Evolutionary conservation across 257 asterid genomes (phyloP), one percentile per base, ranked within the genome.

Genomic region (Salvia rosmarinus): DNA sequence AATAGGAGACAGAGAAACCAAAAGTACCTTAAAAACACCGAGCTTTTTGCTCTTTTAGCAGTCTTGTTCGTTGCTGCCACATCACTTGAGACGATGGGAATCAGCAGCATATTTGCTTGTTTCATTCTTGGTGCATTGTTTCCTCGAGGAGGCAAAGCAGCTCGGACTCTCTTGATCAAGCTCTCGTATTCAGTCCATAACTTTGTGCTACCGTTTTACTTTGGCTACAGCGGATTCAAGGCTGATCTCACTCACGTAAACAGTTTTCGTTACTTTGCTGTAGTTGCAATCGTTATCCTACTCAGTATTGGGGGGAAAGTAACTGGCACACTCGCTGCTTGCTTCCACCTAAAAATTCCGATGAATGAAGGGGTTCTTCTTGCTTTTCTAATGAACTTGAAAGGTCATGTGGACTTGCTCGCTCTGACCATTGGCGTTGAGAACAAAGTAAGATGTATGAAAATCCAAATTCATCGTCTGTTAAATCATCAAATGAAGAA

Each of bases 271-370:
- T 84, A 76, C 77, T 81, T 88, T 35, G 73, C 69, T 21, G 62
- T 87, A 1, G 87, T 90, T 60, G 83, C 81, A 12, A 72, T 95
- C 4, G 75, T 91, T 71, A 75, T 91, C 56, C 72, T 95, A 68
- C 78, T 92, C 75, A 91, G 98, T 82, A 84, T 95, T 5, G 98
- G 98, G 21, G 99, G 99, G 50, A 95, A 91, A 76, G 89, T 95
- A 50, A 83, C 86, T 0, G 99, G 99, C 63, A 86, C 95, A 2
- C 75, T 92, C 11, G 91, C 87, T 70, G 98, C 96, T 67, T 91
- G 98, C 78, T 77, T 76, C 52, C 88, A 86, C 83, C 85, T 95
- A 1, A 91, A 90, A 75, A 86, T 95, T 47, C 98, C 99, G 1
- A 62, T 88, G 73, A 87, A 85, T 59, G 98, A 95, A 68, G 99